Conservation (phyloP, 768 basidiomycete genomes). For the Macrolepiota dolichaula region DNA sequence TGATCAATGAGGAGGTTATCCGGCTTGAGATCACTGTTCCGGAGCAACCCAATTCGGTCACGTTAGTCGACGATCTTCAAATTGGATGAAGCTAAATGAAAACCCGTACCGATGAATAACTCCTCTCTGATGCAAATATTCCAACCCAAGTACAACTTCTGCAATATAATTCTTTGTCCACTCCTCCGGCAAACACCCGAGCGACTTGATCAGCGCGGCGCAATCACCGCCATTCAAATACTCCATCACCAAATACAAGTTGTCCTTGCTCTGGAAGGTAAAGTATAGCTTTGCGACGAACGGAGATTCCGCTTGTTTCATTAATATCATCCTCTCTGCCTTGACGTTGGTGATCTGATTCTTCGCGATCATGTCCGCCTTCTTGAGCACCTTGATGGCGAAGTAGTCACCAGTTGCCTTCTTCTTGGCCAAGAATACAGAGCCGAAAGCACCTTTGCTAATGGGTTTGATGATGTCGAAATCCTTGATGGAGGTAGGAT, state of each 20-base stretch:
- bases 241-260: constrained; percentile 98
- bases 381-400: constrained; percentile 99
- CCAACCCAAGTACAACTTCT: constrained; percentile 91
- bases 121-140: constrained; percentile 93
- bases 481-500: constrained; percentile 93
- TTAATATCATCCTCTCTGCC: constrained; percentile 98
- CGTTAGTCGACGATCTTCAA: constrained; percentile 13
- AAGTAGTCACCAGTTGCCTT: constrained; percentile 97
- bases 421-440: constrained; percentile 98
- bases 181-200: constrained; percentile 92
- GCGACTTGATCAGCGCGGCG: constrained; percentile 91
- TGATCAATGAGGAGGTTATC: constrained; percentile 98
- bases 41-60: not conserved
- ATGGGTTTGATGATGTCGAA: constrained; percentile 99
- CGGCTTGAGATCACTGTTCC: constrained; percentile 86
- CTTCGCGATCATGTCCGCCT: constrained; percentile 99
- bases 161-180: constrained; percentile 97
- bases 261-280: constrained; percentile 99
- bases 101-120: constrained; percentile 88
- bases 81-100: not conserved
- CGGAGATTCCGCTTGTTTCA: constrained; percentile 98
- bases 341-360: constrained; percentile 99
- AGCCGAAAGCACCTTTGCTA: constrained; percentile 97
- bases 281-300: constrained; percentile 98
- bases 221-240: constrained; percentile 99